Evolutionary conservation across 805 yeast species (phyloP), one percentile per base, ranked within the genome.

Genomic region (Kodamaea laetipori): DNA sequence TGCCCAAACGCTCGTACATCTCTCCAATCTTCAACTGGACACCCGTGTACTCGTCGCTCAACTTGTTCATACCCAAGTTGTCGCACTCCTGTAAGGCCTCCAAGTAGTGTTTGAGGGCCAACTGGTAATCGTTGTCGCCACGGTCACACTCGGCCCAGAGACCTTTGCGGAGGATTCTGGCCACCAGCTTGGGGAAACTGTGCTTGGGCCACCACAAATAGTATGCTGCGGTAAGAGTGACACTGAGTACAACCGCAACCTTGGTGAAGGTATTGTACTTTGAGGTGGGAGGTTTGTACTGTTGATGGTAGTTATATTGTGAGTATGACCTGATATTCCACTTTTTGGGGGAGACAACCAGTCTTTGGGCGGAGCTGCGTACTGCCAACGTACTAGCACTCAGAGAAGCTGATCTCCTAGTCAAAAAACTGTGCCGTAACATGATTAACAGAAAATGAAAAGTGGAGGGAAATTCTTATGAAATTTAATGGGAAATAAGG

Each of bases 31-130:
- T 88, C 60, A 92, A 71, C 56, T 90, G 95, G 41, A 92, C 79
- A 0, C 97, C 97, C 0, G 97, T 90, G 61, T 86, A 90, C 56
- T 86, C 92, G 56, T 88, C 94, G 44, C 80, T 72, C 24, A 85
- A 53, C 8, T 75, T 76, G 48, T 79, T 77, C 66, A 88, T 60
- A 0, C 72, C 73, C 36, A 80, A 64, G 19, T 73, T 67, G 27
- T 81, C 75, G 30, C 89, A 83, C 48, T 78, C 74, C 21, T 79
- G 72, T 19, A 90, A 65, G 0, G 96, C 96, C 50, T 84, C 83
- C 34, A 87, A 74, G 63, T 90, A 92, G 53, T 76, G 72, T 45
- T 77, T 75, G 46, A 89, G 67, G 0, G 97, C 96, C 47, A 78
- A 68, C 41, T 76, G 71, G 63, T 77, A 84, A 58, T 86, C 85